phyloP scores from a whole-genome alignment of 148 eudicot species.

The Linanthus parryae region DNA sequence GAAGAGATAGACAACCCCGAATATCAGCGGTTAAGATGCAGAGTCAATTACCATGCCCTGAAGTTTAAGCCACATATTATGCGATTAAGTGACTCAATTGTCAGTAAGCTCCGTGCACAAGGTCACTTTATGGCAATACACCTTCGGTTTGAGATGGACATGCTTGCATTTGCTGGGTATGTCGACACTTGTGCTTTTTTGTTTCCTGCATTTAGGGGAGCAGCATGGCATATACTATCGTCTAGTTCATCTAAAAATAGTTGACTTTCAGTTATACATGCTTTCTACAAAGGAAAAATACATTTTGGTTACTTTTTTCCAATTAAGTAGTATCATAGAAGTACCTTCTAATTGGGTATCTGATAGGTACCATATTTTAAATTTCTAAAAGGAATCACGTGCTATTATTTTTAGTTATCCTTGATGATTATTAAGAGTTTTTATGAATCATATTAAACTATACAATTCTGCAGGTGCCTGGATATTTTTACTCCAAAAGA shows the following conservation, averaged over 20 bases:
- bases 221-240: not conserved
- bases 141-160: slow-evolving; percentile 95
- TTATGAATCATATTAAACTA: too few relatives aligned
- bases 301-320: too few relatives aligned
- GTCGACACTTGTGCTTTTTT: too few relatives aligned
- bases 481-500: slow-evolving; percentile 71
- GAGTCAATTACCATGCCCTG: slow-evolving; percentile 88
- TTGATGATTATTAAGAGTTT: not conserved
- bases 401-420: not conserved
- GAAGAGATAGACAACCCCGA: slow-evolving; percentile 83
- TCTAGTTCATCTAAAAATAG: too few relatives aligned
- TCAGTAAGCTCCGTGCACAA: slow-evolving; percentile 57
- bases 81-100: slow-evolving; percentile 61
- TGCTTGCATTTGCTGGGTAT: slow-evolving; percentile 91
- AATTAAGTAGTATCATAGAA: too few relatives aligned
- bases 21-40: slow-evolving; percentile 78
- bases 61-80: slow-evolving; percentile 74
- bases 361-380: too few relatives aligned
- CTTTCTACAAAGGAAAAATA: too few relatives aligned
- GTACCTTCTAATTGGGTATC: too few relatives aligned
- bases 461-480: slow-evolving; percentile 66
- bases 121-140: slow-evolving; percentile 90
- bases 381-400: too few relatives aligned
- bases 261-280: too few relatives aligned
- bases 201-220: not conserved